A percentile compares a stretch with the other conserved stretches of the same genome.
These are phyloP conservation scores for Rhodomyrtus psidioides DNA, from an alignment of 441 rosid species.

Conservation along the genomic window DNA sequence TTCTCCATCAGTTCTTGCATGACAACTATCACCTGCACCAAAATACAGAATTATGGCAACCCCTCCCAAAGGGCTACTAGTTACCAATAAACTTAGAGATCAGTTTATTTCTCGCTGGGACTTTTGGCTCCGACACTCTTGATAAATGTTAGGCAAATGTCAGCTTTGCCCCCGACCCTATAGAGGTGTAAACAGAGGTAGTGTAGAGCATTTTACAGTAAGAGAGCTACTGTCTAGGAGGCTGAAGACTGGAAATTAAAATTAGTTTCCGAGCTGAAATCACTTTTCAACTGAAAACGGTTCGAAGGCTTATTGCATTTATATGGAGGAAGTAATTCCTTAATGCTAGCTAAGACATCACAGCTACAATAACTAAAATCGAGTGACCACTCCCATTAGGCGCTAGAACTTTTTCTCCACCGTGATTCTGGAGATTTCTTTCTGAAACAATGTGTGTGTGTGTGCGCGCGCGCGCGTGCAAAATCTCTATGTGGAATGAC, in stretches of 20 bases:
- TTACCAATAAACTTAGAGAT: not conserved
- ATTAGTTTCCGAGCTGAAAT: not conserved
- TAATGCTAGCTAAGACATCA: not conserved
- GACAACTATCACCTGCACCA: slow-evolving; percentile 23
- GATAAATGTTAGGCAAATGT: not conserved
- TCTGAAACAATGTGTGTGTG: not conserved
- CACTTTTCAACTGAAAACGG: not conserved
- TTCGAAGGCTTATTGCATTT: not conserved
- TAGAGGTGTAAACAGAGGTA: not conserved
- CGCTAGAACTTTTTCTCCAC: not conserved
- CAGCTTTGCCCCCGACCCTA: not conserved
- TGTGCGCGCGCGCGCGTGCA: not conserved
- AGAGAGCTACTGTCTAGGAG: not conserved
- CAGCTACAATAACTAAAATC: not conserved
- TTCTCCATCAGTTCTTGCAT: slow-evolving; percentile 23
- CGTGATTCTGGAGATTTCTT: not conserved
- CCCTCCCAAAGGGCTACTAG: slow-evolving; percentile 8
- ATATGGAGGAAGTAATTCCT: not conserved
- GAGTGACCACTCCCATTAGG: not conserved
- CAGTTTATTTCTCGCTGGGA: slow-evolving; percentile 11
- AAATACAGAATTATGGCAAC: slow-evolving; percentile 30
- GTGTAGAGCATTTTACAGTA: not conserved
- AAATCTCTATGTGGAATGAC: not conserved
- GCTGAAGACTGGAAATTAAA: not conserved
- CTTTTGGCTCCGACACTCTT: not conserved